Conservation (phyloP, 1,284 basidiomycete species). For the Butyriboletus appendiculatus region DNA sequence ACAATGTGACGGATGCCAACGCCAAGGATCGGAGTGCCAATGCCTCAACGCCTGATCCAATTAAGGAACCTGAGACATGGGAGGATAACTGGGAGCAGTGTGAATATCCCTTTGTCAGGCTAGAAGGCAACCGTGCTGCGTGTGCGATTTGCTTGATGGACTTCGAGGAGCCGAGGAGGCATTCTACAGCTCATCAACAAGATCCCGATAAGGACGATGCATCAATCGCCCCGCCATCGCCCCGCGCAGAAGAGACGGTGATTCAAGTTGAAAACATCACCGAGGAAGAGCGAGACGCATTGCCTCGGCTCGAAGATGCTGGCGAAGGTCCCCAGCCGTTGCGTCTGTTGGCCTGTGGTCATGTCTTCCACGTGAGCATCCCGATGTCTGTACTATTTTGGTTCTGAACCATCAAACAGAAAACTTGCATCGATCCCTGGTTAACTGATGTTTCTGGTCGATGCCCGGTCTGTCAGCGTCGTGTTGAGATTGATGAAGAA, state of each 20-base stretch:
- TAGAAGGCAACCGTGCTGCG: slow-evolving; percentile 76
- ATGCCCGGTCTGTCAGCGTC: slow-evolving; percentile 73
- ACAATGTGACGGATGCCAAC: slow-evolving; percentile 15
- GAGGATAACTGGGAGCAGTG: slow-evolving; percentile 55
- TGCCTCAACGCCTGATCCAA: slow-evolving; percentile 25
- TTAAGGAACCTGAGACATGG: slow-evolving; percentile 48
- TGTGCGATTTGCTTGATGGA: slow-evolving; percentile 84
- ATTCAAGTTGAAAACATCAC: slow-evolving; percentile 42
- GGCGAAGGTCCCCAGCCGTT: slow-evolving; percentile 75
- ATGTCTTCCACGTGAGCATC: slow-evolving; percentile 77
- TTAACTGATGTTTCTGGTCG: slow-evolving; percentile 75
- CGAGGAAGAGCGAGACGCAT: slow-evolving; percentile 40
- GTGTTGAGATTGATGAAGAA: slow-evolving; percentile 47
- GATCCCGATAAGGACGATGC: slow-evolving; percentile 21
- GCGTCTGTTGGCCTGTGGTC: slow-evolving; percentile 69
- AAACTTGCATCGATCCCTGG: slow-evolving; percentile 82
- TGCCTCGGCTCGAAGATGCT: slow-evolving; percentile 60
- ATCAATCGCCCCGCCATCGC: slow-evolving; percentile 8
- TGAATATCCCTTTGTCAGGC: slow-evolving; percentile 62
- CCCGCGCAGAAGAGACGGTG: slow-evolving; percentile 24
- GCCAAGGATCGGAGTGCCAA: slow-evolving; percentile 22
- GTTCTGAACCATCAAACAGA: slow-evolving; percentile 41
- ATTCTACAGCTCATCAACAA: slow-evolving; percentile 31
- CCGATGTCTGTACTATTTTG: background rate
- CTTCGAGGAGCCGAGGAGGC: slow-evolving; percentile 69